Percentiles rank a stretch among this genome's conserved stretches.
phyloP scores from a whole-genome alignment of 257 asterid genomes.

The Rubia yunnanensis region DNA sequence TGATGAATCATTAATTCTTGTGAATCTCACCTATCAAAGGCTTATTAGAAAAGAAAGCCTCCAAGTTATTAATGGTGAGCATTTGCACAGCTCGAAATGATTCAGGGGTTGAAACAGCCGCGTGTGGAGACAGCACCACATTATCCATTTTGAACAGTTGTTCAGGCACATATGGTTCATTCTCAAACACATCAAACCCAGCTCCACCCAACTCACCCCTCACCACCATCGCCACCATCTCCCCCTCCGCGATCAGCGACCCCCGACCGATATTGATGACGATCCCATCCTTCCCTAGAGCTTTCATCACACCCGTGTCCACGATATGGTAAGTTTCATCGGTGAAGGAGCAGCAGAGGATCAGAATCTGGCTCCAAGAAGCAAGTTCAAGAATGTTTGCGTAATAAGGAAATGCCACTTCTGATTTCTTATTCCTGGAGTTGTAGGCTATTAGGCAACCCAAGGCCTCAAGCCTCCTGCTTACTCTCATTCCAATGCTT shows the following conservation, averaged over 20 bases:
- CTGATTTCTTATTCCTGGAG: conserved; percentile 40
- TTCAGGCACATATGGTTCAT: conserved; percentile 55
- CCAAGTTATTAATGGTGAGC: conserved; percentile 28
- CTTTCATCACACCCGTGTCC: conserved; percentile 33
- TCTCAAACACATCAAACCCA: conserved; percentile 59
- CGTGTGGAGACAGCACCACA: conserved; percentile 63
- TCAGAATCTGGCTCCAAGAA: conserved; percentile 34
- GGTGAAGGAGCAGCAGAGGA: conserved; percentile 45
- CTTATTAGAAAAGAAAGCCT: conserved; percentile 51
- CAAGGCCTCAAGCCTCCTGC: conserved; percentile 51
- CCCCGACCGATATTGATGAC: conserved; percentile 69
- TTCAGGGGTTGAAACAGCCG: conserved; percentile 32
- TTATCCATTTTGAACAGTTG: conserved; percentile 47
- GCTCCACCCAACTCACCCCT: conserved; percentile 61
- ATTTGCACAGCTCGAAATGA: conserved; percentile 25
- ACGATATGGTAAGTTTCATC: conserved; percentile 46
- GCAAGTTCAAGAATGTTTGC: conserved; percentile 41
- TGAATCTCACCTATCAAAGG: conserved; percentile 38
- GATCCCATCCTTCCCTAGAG: conserved; percentile 44
- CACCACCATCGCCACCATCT: conserved; percentile 37
- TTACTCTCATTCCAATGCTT: conserved; percentile 51
- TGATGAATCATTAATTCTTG: too few species aligned
- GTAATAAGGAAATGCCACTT: conserved; percentile 30
- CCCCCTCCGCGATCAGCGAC: conserved; percentile 46
- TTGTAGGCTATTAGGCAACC: conserved; percentile 56